Conservation (phyloP, 2,329 filamentous ascomycete genomes). For the Trichoderma endophyticum region DNA sequence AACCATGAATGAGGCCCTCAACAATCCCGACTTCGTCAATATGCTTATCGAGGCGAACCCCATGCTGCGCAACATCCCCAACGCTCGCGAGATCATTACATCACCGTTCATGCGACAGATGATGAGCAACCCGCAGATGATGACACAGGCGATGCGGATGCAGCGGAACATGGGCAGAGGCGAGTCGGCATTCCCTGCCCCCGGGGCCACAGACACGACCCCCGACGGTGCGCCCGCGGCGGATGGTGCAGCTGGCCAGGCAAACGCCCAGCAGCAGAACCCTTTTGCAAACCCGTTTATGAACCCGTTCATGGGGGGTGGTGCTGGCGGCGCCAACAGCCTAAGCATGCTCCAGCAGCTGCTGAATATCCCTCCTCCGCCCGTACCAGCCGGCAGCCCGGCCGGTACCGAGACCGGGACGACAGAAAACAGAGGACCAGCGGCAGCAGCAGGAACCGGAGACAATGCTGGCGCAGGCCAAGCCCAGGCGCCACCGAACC, state of each 20-base stretch:
- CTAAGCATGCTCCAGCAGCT: slow-evolving; percentile 26
- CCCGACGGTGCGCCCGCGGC: slow-evolving; percentile 47
- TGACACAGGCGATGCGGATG: slow-evolving; percentile 80
- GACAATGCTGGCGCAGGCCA: slow-evolving; percentile 21
- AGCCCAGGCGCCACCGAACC: slow-evolving; percentile 50
- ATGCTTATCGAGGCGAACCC: slow-evolving; percentile 94
- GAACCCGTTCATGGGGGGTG: slow-evolving; percentile 25
- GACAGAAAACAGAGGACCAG: slow-evolving; percentile 23
- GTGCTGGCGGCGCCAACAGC: slow-evolving; percentile 22
- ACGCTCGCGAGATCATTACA: slow-evolving; percentile 79
- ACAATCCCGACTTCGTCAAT: slow-evolving; percentile 91
- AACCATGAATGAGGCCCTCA: slow-evolving; percentile 89
- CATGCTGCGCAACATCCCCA: slow-evolving; percentile 69
- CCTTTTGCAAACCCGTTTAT: slow-evolving; percentile 42
- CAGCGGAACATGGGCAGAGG: slow-evolving; percentile 65
- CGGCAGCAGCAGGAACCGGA: not conserved
- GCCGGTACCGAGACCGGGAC: slow-evolving; percentile 18
- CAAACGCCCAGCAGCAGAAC: slow-evolving; percentile 31
- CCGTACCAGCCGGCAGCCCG: not conserved
- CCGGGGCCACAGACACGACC: slow-evolving; percentile 86
- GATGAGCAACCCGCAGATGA: slow-evolving; percentile 85
- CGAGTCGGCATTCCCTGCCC: slow-evolving; percentile 73
- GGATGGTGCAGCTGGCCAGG: slow-evolving; percentile 19
- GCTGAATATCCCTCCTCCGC: slow-evolving; percentile 23
- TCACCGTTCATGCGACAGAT: slow-evolving; percentile 86